Base-by-base conservation (phyloP, 306 rosid species). In the Prunus padus region DNA sequence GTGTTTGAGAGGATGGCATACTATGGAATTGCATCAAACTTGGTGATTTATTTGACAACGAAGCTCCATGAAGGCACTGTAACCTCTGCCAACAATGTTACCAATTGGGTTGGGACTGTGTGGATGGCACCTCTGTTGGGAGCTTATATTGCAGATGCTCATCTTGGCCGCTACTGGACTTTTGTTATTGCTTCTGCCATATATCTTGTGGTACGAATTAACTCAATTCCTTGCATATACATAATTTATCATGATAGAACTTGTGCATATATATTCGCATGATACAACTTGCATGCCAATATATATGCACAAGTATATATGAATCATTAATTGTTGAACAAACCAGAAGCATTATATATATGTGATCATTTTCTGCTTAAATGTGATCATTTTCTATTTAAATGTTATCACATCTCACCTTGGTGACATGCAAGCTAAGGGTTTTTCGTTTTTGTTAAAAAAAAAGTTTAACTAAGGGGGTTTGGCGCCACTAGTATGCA, bases 1-100 rank as follows among this genome's bases (percentile, higher is more conserved):
- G 82, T 86, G 56, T 87, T 89, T 82, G 91, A 89, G 79, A 87
- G 95, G 85, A 89, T 89, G 91, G 91, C 95, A 59, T 89, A 80
- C 67, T 79, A 84, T 20, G 95, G 95, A 12, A 89, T 89, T 30
- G 66, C 86, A 57, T 33, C 91, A 65, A 89, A 87, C 62, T 71
- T 86, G 2, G 88, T 87, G 60, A 18, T 86, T 25, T 87, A 89
- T 79, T 74, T 89, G 69, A 87, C 92, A 26, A 72, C 4, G 4
- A 79, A 84, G 82, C 84, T 89, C 3, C 90, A 84, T 31, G 76
- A 89, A 83, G 95, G 90, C 33, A 87, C 88, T 4, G 90, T 87
- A 8, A 52, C 71, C 8, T 79, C 92, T 71, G 50, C 95, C 49
- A 89, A 86, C 78, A 76, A 86, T 4, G 87, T 89, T 33, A 87